Conservation (phyloP, 1,284 basidiomycete genomes). For the Rhodotorula sp. region DNA sequence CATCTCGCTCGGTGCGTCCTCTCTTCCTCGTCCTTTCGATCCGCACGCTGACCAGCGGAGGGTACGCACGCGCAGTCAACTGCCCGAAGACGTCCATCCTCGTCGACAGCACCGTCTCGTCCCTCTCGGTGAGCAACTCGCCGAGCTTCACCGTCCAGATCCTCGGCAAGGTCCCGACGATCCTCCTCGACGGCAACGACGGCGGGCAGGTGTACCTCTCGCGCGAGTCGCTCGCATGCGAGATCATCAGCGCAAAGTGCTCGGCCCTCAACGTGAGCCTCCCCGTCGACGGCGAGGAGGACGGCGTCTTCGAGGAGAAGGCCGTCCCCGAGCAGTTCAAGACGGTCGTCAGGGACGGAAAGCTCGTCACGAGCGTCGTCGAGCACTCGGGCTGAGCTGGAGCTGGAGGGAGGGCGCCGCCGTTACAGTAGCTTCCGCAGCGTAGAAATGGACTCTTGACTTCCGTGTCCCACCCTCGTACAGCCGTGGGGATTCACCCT, state of each 20-base stretch:
- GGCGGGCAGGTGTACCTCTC: conserved; percentile 94
- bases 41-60: not conserved
- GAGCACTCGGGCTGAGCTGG: conserved; percentile 71
- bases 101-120: conserved; percentile 87
- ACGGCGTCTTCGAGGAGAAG: conserved; percentile 87
- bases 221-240: conserved; percentile 72
- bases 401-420: not conserved
- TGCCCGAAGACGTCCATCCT: conserved; percentile 87
- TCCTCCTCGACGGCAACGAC: conserved; percentile 92
- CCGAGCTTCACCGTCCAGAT: conserved; percentile 93
- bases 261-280: conserved; percentile 90
- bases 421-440: not conserved
- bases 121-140: conserved; percentile 82
- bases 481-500: too few relatives aligned
- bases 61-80: conserved; percentile 62
- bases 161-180: conserved; percentile 82
- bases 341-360: conserved; percentile 78
- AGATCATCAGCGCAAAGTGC: conserved; percentile 95
- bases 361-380: conserved; percentile 81
- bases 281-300: conserved; percentile 82
- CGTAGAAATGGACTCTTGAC: not conserved
- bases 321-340: conserved; percentile 96
- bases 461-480: not conserved
- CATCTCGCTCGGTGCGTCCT: conserved; percentile 74
- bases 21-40: not conserved